These are phyloP conservation scores for Monosporascus sp. DNA, from an alignment of 2,329 filamentous ascomycete genomes.

Conservation along the genomic window DNA sequence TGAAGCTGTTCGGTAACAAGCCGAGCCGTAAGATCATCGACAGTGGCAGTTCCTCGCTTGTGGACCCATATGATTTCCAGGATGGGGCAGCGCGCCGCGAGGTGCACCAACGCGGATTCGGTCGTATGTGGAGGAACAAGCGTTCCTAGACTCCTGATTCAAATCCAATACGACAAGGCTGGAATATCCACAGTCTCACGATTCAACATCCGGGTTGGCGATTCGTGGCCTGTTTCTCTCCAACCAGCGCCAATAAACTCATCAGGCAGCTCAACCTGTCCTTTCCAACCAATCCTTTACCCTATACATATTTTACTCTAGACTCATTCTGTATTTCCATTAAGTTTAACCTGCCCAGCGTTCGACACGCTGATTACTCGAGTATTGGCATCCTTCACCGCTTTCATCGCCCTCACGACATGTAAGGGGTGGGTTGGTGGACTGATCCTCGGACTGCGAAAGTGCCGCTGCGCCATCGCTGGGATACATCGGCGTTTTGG, in stretches of 20 bases:
- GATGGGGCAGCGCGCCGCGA: conserved; percentile 59
- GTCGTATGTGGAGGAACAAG: conserved; percentile 33
- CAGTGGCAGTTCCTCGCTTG: conserved; percentile 28
- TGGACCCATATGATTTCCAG: conserved; percentile 41
- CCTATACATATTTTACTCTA: neutral
- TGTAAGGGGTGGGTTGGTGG: conserved; percentile 6
- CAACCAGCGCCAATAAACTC: neutral
- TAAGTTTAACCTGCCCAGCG: conserved; percentile 15
- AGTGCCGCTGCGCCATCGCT: conserved; percentile 34
- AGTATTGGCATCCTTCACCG: conserved; percentile 8
- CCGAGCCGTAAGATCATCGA: conserved; percentile 40
- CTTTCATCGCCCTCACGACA: neutral
- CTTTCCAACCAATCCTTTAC: conserved; percentile 3
- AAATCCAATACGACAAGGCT: neutral
- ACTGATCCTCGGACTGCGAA: conserved; percentile 24
- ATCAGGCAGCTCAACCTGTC: conserved; percentile 33
- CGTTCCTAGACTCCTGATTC: conserved; percentile 13
- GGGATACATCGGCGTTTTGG: conserved; percentile 19
- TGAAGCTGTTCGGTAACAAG: conserved; percentile 53
- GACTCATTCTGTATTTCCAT: conserved; percentile 8
- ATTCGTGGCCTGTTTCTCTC: conserved; percentile 1
- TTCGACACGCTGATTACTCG: conserved; percentile 24
- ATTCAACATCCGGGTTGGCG: conserved; percentile 15
- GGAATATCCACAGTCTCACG: conserved; percentile 13
- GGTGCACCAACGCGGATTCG: conserved; percentile 51